These are phyloP conservation scores for Fusarium denticulatum DNA, from an alignment of 2,329 filamentous ascomycete genomes.

Conservation along the genomic window DNA sequence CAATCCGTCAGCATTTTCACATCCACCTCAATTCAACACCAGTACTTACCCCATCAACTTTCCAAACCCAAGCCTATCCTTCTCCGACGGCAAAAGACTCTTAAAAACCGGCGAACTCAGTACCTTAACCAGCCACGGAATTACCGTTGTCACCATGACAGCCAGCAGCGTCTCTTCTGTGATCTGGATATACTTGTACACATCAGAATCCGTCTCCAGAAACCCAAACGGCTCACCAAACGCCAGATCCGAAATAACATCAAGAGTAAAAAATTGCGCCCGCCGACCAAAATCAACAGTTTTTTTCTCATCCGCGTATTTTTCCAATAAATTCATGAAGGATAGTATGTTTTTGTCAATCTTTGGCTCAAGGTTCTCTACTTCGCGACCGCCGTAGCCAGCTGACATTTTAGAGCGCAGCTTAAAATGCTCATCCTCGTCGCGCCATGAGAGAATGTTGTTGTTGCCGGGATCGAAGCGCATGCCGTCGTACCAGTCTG, in stretches of 20 bases:
- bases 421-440: constrained; percentile 56
- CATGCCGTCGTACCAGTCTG: constrained; percentile 59
- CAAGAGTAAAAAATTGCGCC: constrained; percentile 62
- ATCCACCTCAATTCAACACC: neutral
- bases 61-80: constrained; percentile 51
- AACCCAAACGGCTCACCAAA: constrained; percentile 61
- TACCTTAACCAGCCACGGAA: constrained; percentile 54
- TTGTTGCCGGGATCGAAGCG: constrained; percentile 63
- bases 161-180: constrained; percentile 54
- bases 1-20: neutral
- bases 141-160: constrained; percentile 55
- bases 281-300: constrained; percentile 56
- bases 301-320: constrained; percentile 11
- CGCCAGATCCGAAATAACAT: constrained; percentile 62
- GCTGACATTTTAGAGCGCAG: constrained; percentile 60
- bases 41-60: constrained; percentile 56
- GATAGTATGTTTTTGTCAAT: constrained; percentile 60
- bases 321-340: constrained; percentile 50
- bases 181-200: constrained; percentile 58
- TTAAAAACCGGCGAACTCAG: constrained; percentile 54
- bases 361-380: constrained; percentile 58
- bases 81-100: constrained; percentile 52
- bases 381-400: constrained; percentile 65
- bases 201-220: constrained; percentile 56
- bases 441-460: constrained; percentile 60